These are phyloP conservation scores for Anisodus acutangulus DNA, from an alignment of 257 asterid species.

Conservation along the genomic window DNA sequence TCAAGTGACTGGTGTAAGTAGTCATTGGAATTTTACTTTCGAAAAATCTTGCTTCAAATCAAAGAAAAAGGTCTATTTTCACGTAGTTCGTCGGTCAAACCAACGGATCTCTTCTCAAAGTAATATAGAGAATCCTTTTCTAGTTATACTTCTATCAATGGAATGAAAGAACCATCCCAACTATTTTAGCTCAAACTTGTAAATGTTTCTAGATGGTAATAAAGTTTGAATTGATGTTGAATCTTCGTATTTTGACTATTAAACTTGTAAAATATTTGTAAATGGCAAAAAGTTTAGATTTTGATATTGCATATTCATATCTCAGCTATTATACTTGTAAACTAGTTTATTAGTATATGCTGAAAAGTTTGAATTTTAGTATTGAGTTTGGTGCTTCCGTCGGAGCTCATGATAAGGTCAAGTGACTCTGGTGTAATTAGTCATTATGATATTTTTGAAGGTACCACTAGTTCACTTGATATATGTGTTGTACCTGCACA, in stretches of 20 bases:
- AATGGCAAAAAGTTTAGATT: neutral
- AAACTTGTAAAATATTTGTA: neutral
- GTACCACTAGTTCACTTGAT: constrained; percentile 2
- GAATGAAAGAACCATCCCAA: too few relatives aligned
- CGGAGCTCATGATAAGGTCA: neutral
- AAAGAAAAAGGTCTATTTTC: too few relatives aligned
- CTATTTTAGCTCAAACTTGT: neutral
- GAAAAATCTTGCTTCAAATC: too few relatives aligned
- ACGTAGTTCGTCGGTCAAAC: too few relatives aligned
- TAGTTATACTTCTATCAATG: too few relatives aligned
- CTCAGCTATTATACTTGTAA: constrained; percentile 4
- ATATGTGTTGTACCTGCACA: constrained; percentile 16
- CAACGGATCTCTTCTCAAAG: too few relatives aligned
- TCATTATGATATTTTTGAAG: neutral
- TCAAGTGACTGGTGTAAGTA: neutral
- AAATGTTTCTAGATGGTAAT: neutral
- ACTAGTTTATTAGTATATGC: neutral
- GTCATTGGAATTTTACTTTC: neutral
- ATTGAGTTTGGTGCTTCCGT: neutral
- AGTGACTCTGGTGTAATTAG: neutral
- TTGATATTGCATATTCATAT: neutral
- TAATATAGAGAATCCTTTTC: too few relatives aligned
- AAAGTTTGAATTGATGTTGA: neutral
- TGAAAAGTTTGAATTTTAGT: neutral
- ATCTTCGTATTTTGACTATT: neutral